phyloP scores from a whole-genome alignment of 257 asterid genomes.

The Rhazya stricta region DNA sequence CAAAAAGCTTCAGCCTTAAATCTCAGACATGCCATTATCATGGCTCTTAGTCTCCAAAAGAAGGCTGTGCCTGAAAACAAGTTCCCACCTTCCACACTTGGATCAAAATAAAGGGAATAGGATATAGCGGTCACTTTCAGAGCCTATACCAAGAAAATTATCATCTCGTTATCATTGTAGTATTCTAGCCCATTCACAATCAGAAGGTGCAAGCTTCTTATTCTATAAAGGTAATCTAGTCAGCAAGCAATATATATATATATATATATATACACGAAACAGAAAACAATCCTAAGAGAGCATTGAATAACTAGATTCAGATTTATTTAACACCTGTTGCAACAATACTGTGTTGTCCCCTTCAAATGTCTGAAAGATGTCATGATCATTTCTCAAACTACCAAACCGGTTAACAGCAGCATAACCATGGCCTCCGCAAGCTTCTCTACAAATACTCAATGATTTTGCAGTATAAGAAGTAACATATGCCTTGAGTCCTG shows the following conservation, averaged over 20 bases:
- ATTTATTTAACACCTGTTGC: constrained; percentile 67
- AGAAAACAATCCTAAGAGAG: neutral
- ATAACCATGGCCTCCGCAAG: constrained; percentile 99
- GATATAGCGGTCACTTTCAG: neutral
- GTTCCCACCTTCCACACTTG: neutral
- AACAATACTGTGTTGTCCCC: constrained; percentile 97
- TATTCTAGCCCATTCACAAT: neutral
- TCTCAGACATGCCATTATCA: neutral
- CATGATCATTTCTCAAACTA: constrained; percentile 93
- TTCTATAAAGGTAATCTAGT: neutral
- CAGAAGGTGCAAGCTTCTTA: neutral
- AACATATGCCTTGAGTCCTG: constrained; percentile 91
- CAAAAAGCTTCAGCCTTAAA: neutral
- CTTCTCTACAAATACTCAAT: constrained; percentile 82
- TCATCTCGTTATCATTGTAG: neutral
- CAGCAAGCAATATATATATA: neutral
- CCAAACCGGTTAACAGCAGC: constrained; percentile 97
- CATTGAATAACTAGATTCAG: constrained; percentile 3
- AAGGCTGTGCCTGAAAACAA: neutral
- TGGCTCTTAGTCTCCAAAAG: neutral
- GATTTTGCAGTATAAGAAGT: constrained; percentile 84
- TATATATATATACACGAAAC: neutral
- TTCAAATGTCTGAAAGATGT: constrained; percentile 96
- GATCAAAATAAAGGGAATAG: neutral
- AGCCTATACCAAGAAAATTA: neutral